Conservation (phyloP, 2,329 filamentous ascomycete species). For the Colletotrichum tropicale region DNA sequence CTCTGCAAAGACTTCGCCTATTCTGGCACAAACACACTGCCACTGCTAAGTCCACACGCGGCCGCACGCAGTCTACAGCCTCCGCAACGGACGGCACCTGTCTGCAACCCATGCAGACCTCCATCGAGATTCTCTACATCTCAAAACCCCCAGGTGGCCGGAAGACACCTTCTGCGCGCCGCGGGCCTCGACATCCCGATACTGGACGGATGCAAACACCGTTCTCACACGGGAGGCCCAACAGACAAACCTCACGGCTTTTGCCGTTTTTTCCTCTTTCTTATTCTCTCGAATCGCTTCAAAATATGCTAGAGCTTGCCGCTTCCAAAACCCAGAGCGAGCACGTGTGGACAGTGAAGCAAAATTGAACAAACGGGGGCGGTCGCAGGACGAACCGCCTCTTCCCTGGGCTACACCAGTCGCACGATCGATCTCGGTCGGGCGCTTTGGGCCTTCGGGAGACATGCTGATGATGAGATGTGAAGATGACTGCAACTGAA, state of each 20-base stretch:
- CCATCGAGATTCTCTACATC: rapidly evolving
- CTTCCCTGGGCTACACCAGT: slow-evolving; percentile 21
- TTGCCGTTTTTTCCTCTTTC: background rate
- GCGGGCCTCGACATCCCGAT: background rate
- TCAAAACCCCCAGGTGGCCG: background rate
- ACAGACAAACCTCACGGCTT: background rate
- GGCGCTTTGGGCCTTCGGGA: slow-evolving; percentile 28
- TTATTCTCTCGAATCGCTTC: slow-evolving; percentile 46
- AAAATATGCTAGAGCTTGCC: slow-evolving; percentile 71
- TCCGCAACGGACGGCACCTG: background rate
- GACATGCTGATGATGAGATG: slow-evolving; percentile 16
- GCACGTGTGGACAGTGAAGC: slow-evolving; percentile 76
- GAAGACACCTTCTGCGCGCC: background rate
- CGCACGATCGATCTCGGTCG: slow-evolving; percentile 23
- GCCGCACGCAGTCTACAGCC: background rate
- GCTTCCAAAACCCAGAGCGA: slow-evolving; percentile 58
- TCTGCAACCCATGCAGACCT: background rate
- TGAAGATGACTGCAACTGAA: no score
- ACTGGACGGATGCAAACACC: background rate
- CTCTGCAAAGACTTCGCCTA: background rate
- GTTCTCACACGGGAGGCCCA: background rate
- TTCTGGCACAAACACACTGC: background rate
- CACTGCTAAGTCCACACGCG: background rate
- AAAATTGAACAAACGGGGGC: slow-evolving; percentile 50
- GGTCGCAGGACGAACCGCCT: slow-evolving; percentile 29